phyloP scores from a whole-genome alignment of 805 yeast species.

The Yamadazyma ubonensis region DNA sequence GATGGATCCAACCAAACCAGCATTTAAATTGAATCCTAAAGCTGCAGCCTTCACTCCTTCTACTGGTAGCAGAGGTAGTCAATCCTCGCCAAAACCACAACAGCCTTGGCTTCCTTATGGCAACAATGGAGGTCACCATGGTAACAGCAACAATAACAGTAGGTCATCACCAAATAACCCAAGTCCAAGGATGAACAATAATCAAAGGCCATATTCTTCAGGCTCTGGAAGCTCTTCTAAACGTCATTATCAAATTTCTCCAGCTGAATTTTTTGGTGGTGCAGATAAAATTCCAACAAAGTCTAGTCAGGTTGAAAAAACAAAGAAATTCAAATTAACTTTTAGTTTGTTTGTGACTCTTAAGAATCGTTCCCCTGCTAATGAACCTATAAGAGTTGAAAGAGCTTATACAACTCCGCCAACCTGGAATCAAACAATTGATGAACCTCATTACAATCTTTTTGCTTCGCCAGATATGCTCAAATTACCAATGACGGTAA shows the following conservation, averaged over 20 bases:
- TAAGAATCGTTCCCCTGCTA: constrained; percentile 27
- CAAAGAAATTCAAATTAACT: constrained; percentile 36
- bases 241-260: constrained; percentile 38
- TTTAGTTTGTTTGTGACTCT: constrained; percentile 57
- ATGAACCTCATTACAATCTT: constrained; percentile 52
- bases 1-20: constrained; percentile 56
- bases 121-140: constrained; percentile 6
- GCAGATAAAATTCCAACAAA: constrained; percentile 37
- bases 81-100: constrained; percentile 21
- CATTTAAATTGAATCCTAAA: constrained; percentile 68
- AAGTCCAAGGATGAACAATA: constrained; percentile 32
- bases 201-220: constrained; percentile 31
- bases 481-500: constrained; percentile 16
- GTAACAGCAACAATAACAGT: constrained; percentile 10
- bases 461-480: constrained; percentile 43
- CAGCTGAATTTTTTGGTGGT: constrained; percentile 45
- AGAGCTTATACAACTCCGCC: constrained; percentile 73
- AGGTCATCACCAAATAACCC: constrained; percentile 26
- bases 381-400: constrained; percentile 42
- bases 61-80: constrained; percentile 17
- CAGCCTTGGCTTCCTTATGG: constrained; percentile 7
- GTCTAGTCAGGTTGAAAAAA: constrained; percentile 33
- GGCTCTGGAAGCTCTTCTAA: constrained; percentile 22
- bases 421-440: constrained; percentile 66
- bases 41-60: constrained; percentile 65